Evolutionary conservation across 495 filamentous ascomycete species (phyloP).

Genomic region (Penicillium psychrofluorescens): DNA sequence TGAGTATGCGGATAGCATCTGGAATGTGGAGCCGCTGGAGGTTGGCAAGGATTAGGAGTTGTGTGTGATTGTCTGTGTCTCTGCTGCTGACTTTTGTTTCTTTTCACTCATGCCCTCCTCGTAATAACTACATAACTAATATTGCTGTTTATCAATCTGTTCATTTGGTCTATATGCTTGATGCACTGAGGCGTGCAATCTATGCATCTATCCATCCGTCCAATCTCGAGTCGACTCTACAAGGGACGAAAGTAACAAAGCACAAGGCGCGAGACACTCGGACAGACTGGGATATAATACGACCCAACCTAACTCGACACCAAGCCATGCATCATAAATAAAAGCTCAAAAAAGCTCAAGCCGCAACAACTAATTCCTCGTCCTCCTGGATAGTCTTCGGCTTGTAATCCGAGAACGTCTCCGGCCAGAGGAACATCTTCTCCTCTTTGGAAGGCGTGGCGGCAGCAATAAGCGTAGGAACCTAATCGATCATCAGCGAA

Average conservation of each 20-base stretch:
- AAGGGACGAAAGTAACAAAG: too few relatives aligned
- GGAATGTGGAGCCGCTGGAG: constrained; percentile 80
- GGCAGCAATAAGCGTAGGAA: constrained; percentile 49
- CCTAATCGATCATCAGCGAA: constrained; percentile 12
- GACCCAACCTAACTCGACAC: neutral
- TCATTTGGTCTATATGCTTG: too few relatives aligned
- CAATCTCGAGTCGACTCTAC: too few relatives aligned
- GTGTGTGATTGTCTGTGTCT: neutral
- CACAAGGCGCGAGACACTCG: too few relatives aligned
- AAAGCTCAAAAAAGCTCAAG: constrained; percentile 2
- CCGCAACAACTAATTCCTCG: neutral
- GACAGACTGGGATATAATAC: too few relatives aligned
- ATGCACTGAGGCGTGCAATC: too few relatives aligned
- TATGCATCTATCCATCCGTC: too few relatives aligned
- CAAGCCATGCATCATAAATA: neutral
- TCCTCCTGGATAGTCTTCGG: constrained; percentile 18
- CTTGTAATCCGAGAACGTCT: constrained; percentile 46
- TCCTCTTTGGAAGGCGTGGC: constrained; percentile 51
- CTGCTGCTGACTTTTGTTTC: neutral
- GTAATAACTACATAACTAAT: neutral
- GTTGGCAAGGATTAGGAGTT: constrained; percentile 17
- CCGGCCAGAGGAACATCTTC: constrained; percentile 61
- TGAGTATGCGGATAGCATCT: constrained; percentile 95
- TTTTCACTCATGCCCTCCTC: neutral
- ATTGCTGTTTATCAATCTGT: too few relatives aligned